These are phyloP conservation scores for Dendrothele bispora DNA, from an alignment of 768 basidiomycete species.

Conservation along the genomic window DNA sequence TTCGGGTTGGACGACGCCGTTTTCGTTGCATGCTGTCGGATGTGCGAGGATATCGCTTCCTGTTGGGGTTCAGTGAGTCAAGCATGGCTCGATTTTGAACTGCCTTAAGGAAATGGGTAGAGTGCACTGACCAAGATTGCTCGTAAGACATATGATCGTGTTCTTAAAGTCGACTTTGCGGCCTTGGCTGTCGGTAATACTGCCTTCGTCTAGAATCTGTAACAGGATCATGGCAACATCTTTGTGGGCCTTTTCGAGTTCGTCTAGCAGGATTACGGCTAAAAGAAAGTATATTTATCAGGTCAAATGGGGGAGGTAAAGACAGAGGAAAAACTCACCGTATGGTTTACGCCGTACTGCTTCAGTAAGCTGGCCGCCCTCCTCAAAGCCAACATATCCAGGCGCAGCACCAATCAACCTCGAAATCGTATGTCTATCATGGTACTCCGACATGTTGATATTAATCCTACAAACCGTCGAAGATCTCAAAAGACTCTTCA, in stretches of 20 bases:
- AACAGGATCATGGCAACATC: slow-evolving; percentile 90
- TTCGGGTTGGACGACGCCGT: slow-evolving; percentile 63
- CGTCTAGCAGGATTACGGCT: slow-evolving; percentile 81
- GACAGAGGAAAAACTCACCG: slow-evolving; percentile 42
- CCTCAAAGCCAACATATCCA: slow-evolving; percentile 91
- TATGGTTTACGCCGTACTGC: slow-evolving; percentile 90
- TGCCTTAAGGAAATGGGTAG: not conserved
- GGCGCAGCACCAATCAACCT: slow-evolving; percentile 91
- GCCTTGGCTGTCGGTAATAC: slow-evolving; percentile 88
- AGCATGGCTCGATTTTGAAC: too few relatives aligned
- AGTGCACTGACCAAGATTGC: slow-evolving; percentile 68
- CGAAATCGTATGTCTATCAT: slow-evolving; percentile 89
- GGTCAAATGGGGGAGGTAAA: not conserved
- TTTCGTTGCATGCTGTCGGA: slow-evolving; percentile 54
- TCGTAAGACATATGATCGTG: slow-evolving; percentile 89
- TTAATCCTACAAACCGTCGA: slow-evolving; percentile 55
- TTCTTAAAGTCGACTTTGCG: slow-evolving; percentile 95
- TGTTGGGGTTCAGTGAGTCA: slow-evolving; percentile 11
- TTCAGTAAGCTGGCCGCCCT: slow-evolving; percentile 90
- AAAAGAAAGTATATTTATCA: not conserved
- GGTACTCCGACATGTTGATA: slow-evolving; percentile 97
- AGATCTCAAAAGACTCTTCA: not conserved
- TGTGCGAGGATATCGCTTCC: slow-evolving; percentile 74
- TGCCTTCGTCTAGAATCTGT: slow-evolving; percentile 90
- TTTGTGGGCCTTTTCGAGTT: slow-evolving; percentile 94